Evolutionary conservation across 2,329 filamentous ascomycete species (phyloP), one percentile per base, ranked within the genome.

Genomic region (Nannizzia gypsea): DNA sequence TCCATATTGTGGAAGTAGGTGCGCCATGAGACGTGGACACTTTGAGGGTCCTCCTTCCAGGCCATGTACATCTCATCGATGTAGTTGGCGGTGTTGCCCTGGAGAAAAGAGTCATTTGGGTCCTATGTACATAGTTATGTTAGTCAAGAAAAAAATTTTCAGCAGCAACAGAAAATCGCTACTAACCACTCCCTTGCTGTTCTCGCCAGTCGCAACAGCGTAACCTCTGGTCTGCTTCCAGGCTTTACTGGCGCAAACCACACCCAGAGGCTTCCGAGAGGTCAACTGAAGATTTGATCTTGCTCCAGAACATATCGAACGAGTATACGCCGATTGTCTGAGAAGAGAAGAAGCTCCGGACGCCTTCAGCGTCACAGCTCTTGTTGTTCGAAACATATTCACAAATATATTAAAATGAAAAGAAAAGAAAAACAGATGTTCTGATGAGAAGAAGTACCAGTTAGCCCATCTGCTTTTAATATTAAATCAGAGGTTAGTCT

Each of bases 1-100:
- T 99, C 93, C 88, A 99, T 96, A 79, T 99, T 99, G 79, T 86
- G 89, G 83, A 99, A 99, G 83, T 99, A 99, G 72, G 95, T 86
- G 79, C 96, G 92, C 93, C 93, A 99, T 74, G 93, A 99, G 69
- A 96, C 82, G 77, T 99, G 93, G 62, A 99, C 93, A 72, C 89
- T 96, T 69, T 85, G 83, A 58, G 93, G 91, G 69, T 99, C 90
- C 65, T 88, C 81, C 78, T 92, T 96, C 93, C 93, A 99, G 73
- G 91, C 86, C 79, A 96, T 80, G 77, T 99, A 99, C 93, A 99
- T 99, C 80, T 96, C 93, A 76, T 99, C 93, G 73, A 99, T 90
- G 79, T 99, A 99, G 80, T 95, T 96, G 76, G 93, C 93, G 63
- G 92, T 93, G 80, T 89, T 97, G 67, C 93, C 93, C 64, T 90